Evolutionary conservation across 2,329 filamentous ascomycete genomes (phyloP).

Genomic region (Stagonosporopsis rhizophila): DNA sequence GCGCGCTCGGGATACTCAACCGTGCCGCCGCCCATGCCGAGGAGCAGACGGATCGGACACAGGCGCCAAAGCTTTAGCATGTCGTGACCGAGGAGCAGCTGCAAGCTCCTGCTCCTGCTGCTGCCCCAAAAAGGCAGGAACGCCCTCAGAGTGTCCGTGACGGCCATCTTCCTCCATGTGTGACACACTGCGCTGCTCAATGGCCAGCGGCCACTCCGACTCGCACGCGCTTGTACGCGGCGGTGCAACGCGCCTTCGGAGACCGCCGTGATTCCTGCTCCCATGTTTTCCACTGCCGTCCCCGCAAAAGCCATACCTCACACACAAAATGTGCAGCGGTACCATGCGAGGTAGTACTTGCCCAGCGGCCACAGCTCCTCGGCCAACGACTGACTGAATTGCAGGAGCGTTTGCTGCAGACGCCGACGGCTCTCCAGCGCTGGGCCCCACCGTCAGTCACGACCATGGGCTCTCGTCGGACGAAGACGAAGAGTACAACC

Average conservation of each 20-base stretch:
- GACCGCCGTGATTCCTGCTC: slow-evolving; percentile 19
- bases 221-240: slow-evolving; percentile 16
- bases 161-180: background rate
- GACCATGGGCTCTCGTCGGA: slow-evolving; percentile 47
- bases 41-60: slow-evolving; percentile 7
- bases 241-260: slow-evolving; percentile 17
- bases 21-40: slow-evolving; percentile 12
- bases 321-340: slow-evolving; percentile 26
- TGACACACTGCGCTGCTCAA: slow-evolving; percentile 9
- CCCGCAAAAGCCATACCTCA: slow-evolving; percentile 24
- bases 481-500: slow-evolving; percentile 45
- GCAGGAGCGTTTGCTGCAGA: slow-evolving; percentile 41
- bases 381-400: background rate
- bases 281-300: slow-evolving; percentile 13
- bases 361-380: background rate
- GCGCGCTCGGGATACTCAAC: slow-evolving; percentile 9
- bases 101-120: background rate
- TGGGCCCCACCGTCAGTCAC: slow-evolving; percentile 38
- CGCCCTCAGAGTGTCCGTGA: background rate
- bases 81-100: slow-evolving; percentile 9
- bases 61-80: slow-evolving; percentile 2
- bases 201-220: slow-evolving; percentile 19
- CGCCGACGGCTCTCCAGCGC: slow-evolving; percentile 47
- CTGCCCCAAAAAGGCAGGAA: background rate
- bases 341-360: slow-evolving; percentile 38